Base-by-base conservation (phyloP, 225 moss, liverwort and hornwort genomes). In the Marchantia paleacea region DNA sequence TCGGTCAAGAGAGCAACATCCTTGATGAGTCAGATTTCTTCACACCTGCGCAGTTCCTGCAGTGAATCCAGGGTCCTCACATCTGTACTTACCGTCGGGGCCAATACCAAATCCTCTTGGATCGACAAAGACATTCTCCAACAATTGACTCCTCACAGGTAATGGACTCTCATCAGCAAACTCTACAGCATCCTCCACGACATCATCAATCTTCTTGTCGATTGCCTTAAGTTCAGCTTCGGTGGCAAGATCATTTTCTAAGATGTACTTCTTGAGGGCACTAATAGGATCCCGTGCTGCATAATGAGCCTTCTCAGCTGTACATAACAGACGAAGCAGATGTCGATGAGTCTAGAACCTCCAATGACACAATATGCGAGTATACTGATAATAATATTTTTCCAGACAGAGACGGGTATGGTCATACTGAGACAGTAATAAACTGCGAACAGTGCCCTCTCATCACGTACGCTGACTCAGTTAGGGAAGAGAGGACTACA, bases 301-400 rank as follows among this genome's bases (percentile, higher is more conserved):
- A 26, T 96, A 96, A 75, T 96, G 94, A 20, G 94, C 90, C 84
- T 96, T 96, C 82, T 96, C 96, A 82, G 91, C 96, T 96, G 96
- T 84, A 80, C 28, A 57, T 13, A 2, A 39, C 29, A 30, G 22
- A 72, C 15, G 52, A 72, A 14, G 9, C 20, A 49, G 18, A 48
- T 67, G 2, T 29, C 49, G 19, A 48, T 28, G 19, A 18, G 19
- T 19, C 1, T 6, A 1, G 48, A 70, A 20, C 19, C 47, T 70
- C 69, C 53, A 8, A 60, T 79, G 57, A 0, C 57, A 57, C 19
- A 19, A 57, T 4, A 55, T 15, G 55, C 55, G 8, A 8, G 55
- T 55, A 8, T 8, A 19, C 57, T 13, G 57, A 57, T 57, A 57
- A 5, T 0, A 57, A 57, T 12, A 13, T 3, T 3, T n/a, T 39